phyloP scores from a whole-genome alignment of 164 flowering plant genomes.

The Liquidambar formosana region DNA sequence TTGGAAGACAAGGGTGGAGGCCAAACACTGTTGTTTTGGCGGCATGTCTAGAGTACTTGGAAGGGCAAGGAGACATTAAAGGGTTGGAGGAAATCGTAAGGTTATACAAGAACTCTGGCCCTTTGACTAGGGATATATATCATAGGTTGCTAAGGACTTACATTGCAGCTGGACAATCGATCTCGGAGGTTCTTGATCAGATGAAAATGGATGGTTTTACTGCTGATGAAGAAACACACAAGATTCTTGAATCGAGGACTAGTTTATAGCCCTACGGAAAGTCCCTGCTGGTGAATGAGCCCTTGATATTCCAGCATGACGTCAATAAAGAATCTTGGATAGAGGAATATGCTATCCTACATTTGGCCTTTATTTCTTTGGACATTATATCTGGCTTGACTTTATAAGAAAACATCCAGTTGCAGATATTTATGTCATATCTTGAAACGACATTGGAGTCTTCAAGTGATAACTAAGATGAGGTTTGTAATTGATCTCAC shows the following conservation, averaged over 20 bases:
- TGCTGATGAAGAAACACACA: slow-evolving; percentile 22
- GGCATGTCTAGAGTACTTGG: slow-evolving; percentile 22
- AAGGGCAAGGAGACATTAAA: slow-evolving; percentile 12
- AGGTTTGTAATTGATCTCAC: too few species aligned
- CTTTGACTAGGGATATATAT: slow-evolving; percentile 16
- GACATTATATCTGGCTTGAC: not conserved
- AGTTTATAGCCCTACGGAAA: not conserved
- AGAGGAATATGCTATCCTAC: not conserved
- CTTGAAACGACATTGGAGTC: too few species aligned
- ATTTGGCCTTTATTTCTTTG: too few species aligned
- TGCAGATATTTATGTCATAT: too few species aligned
- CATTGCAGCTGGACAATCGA: slow-evolving; percentile 15
- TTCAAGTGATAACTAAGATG: too few species aligned
- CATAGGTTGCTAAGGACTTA: slow-evolving; percentile 21
- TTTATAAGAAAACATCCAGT: too few species aligned
- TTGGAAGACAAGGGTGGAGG: slow-evolving; percentile 3
- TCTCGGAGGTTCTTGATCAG: slow-evolving; percentile 12
- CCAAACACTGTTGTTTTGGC: slow-evolving; percentile 3
- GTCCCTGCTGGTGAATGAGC: not conserved
- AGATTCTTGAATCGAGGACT: slow-evolving; percentile 6
- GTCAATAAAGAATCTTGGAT: not conserved
- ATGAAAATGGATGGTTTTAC: slow-evolving; percentile 23
- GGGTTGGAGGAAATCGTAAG: slow-evolving; percentile 15
- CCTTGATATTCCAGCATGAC: not conserved
- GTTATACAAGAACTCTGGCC: slow-evolving; percentile 10